Evolutionary conservation across 2,329 filamentous ascomycete species (phyloP).

Genomic region (Trichoderma gracile): DNA sequence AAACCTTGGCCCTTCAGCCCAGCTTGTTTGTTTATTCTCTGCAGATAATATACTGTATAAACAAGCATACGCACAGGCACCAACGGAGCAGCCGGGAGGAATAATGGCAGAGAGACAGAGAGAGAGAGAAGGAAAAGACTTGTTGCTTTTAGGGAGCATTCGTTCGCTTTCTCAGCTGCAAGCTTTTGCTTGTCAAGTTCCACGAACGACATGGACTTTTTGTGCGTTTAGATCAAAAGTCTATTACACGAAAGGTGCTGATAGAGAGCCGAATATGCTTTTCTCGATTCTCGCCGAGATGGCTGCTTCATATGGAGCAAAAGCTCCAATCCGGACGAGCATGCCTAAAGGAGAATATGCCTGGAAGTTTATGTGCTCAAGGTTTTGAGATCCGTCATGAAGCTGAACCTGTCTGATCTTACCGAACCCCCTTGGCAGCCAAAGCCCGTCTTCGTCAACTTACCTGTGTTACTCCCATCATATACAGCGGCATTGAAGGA

Average conservation of each 20-base stretch:
- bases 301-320: conserved; percentile 12
- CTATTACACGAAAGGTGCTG: conserved; percentile 12
- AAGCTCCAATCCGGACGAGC: not conserved
- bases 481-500: not conserved
- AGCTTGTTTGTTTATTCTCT: conserved; percentile 14
- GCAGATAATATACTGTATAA: not conserved
- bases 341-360: not conserved
- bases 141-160: too few relatives aligned
- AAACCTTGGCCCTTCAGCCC: conserved; percentile 22
- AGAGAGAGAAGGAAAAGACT: too few relatives aligned
- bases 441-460: not conserved
- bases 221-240: not conserved
- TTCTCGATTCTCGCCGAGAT: not conserved
- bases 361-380: too few relatives aligned
- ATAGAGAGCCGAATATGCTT: conserved; percentile 21
- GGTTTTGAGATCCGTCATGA: too few relatives aligned
- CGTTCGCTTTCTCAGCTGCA: too few relatives aligned
- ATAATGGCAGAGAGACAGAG: too few relatives aligned
- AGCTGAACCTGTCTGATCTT: not conserved
- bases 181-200: too few relatives aligned
- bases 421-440: not conserved
- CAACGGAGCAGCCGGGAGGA: not conserved
- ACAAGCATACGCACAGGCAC: not conserved
- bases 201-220: not conserved
- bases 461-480: not conserved